These are phyloP conservation scores for Aspergillus carlsbadensis DNA, from an alignment of 495 filamentous ascomycete species.

Conservation along the genomic window DNA sequence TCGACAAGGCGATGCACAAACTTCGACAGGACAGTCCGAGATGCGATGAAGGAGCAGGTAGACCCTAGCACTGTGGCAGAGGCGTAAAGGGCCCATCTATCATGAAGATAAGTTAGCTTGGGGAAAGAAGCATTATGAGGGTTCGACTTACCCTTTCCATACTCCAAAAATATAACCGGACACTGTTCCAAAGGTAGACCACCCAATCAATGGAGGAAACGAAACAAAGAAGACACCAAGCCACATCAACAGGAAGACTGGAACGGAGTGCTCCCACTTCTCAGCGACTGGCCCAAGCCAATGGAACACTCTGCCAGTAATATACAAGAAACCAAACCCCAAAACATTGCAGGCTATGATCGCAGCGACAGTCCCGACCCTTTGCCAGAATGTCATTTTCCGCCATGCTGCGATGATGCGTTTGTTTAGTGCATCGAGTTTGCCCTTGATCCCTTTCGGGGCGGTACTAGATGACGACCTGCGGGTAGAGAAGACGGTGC, in stretches of 20 bases:
- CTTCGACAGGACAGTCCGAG: slow-evolving; percentile 68
- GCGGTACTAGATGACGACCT: slow-evolving; percentile 26
- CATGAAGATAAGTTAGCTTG: slow-evolving; percentile 8
- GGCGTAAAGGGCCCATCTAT: slow-evolving; percentile 78
- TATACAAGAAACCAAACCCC: slow-evolving; percentile 67
- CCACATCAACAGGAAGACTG: slow-evolving; percentile 81
- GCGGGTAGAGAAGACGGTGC: slow-evolving; percentile 23
- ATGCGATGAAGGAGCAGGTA: slow-evolving; percentile 73
- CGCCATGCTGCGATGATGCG: slow-evolving; percentile 41
- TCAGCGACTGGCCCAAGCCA: slow-evolving; percentile 67
- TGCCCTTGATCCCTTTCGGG: slow-evolving; percentile 46
- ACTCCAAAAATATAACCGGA: slow-evolving; percentile 94
- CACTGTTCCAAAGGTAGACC: slow-evolving; percentile 81
- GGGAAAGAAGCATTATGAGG: background rate
- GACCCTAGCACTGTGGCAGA: slow-evolving; percentile 76
- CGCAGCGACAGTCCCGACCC: slow-evolving; percentile 53
- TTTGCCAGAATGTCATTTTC: slow-evolving; percentile 60
- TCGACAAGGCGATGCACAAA: slow-evolving; percentile 81
- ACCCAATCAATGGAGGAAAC: slow-evolving; percentile 91
- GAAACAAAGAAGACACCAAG: slow-evolving; percentile 70
- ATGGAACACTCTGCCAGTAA: slow-evolving; percentile 73
- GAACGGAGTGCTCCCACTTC: slow-evolving; percentile 65
- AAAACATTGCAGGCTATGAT: slow-evolving; percentile 49
- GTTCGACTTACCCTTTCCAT: slow-evolving; percentile 64
- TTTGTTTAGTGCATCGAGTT: slow-evolving; percentile 29